Base-by-base conservation (phyloP, 305 asterid species). In the Caryopteris hybrid region DNA sequence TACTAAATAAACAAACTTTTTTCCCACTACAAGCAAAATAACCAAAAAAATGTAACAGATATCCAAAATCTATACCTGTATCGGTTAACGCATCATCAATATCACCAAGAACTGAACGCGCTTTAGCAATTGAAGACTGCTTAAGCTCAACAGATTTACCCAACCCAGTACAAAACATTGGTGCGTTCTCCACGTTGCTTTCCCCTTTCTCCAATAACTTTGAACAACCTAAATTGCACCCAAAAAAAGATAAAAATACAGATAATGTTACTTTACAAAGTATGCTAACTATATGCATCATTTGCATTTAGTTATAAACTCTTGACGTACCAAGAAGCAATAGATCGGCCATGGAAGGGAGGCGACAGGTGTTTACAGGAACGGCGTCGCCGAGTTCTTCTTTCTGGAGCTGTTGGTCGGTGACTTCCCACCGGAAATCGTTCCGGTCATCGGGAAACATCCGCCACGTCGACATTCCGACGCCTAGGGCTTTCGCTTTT, bases 301-400 rank as follows among this genome's bases (percentile, higher is more conserved):
- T 25, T 29, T 11, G 25, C 12, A n/a, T 54, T 6, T 43, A 38
- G 58, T 45, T 27, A 16, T 21, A 36, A 27, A 34, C 25, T 29
- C 41, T n/a, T n/a, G 57, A 33, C n/a, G 29, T 82, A 77, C 99
- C 99, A 80, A 85, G 84, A 73, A 85, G 88, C 81, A 94, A 79
- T 58, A 94, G 86, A 78, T 94, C 97, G 55, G 86, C 67, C 89
- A 94, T 87, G 41, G 97, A 89, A 61, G 96, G 96, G 52, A 94
- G 87, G 63, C 81, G 89, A 52, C 61, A 76, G 69, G 81, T 31
- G 41, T 60, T 77, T 14, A 67, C 84, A 62, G 75, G 63, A 64
- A 39, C 76, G 72, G 61, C 64, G 36, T 73, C 72, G 68, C 63
- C 56, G 3, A 80, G 61, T 54, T 75, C 76, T 21, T 72, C 81